Percentiles rank a stretch among this genome's conserved stretches.
phyloP scores from a whole-genome alignment of 2,329 filamentous ascomycete genomes.

The Chaetomium olivaceum region DNA sequence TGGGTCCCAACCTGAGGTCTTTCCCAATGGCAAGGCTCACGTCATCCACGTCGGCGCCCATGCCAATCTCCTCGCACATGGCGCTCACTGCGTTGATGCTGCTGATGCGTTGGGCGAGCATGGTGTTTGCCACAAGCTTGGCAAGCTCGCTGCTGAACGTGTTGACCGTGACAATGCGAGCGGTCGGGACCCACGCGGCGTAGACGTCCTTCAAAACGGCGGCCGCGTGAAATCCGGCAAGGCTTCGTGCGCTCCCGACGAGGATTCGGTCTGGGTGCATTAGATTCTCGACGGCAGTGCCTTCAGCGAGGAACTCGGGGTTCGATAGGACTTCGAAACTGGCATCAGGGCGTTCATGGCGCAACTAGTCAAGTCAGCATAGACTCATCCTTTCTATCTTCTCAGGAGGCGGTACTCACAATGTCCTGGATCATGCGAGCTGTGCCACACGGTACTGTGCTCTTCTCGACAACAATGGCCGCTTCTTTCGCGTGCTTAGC shows the following conservation, averaged over 20 bases:
- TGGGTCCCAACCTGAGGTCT: slow-evolving; percentile 57
- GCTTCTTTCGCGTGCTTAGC: slow-evolving; percentile 54
- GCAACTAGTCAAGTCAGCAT: slow-evolving; percentile 29
- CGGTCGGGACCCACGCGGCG: slow-evolving; percentile 54
- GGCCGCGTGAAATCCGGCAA: slow-evolving; percentile 51
- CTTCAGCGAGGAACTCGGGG: slow-evolving; percentile 65
- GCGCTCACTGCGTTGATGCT: slow-evolving; percentile 64
- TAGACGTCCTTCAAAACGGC: slow-evolving; percentile 54
- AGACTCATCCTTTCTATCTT: not conserved
- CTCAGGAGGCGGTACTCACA: slow-evolving; percentile 39
- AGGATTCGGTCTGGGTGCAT: slow-evolving; percentile 59
- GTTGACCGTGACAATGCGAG: slow-evolving; percentile 58
- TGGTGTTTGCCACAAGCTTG: slow-evolving; percentile 63
- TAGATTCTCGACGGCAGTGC: slow-evolving; percentile 59
- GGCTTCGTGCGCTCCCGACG: slow-evolving; percentile 56
- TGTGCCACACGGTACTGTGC: slow-evolving; percentile 63
- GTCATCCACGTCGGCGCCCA: slow-evolving; percentile 48
- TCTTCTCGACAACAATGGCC: slow-evolving; percentile 65
- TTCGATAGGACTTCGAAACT: slow-evolving; percentile 63
- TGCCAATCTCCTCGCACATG: slow-evolving; percentile 56
- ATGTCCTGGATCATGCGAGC: slow-evolving; percentile 58
- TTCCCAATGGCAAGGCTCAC: slow-evolving; percentile 56
- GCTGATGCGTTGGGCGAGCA: slow-evolving; percentile 64
- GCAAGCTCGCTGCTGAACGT: slow-evolving; percentile 62
- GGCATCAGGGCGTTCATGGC: slow-evolving; percentile 44